Evolutionary conservation across 1,284 basidiomycete species (phyloP).

Genomic region (Entoloma clypeatum): DNA sequence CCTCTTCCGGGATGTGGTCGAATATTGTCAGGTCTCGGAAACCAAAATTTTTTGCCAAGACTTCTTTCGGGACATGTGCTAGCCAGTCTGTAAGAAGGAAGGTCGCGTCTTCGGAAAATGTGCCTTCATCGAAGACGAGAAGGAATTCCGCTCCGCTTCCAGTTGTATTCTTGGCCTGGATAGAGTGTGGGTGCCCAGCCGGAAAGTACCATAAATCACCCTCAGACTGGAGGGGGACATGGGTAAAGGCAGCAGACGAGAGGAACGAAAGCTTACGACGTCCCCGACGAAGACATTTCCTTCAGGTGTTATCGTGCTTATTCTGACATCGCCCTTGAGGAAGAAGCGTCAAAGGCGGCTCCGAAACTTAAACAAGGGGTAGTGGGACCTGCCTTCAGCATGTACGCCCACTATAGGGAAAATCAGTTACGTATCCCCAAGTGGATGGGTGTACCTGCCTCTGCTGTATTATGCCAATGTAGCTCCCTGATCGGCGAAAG

Average conservation of each 20-base stretch:
- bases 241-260: neutral
- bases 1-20: conserved; percentile 42
- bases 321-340: conserved; percentile 37
- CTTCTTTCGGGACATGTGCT: conserved; percentile 35
- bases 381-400: conserved; percentile 34
- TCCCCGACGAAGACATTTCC: conserved; percentile 47
- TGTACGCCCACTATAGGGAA: conserved; percentile 42
- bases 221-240: conserved; percentile 21
- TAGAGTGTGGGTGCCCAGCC: conserved; percentile 45
- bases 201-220: conserved; percentile 63
- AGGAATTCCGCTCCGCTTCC: conserved; percentile 55
- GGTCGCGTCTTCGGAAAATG: conserved; percentile 55
- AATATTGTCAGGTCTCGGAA: conserved; percentile 38
- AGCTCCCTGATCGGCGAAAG: conserved; percentile 40
- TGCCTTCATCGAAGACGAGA: conserved; percentile 52
- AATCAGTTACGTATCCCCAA: conserved; percentile 1
- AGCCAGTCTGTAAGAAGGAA: conserved; percentile 53
- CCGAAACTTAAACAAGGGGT: neutral
- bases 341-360: conserved; percentile 5
- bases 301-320: conserved; percentile 47
- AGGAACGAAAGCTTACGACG: conserved; percentile 33
- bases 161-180: conserved; percentile 50
- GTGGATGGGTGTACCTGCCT: conserved; percentile 27
- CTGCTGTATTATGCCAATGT: conserved; percentile 57
- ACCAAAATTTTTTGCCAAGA: conserved; percentile 29